These are phyloP conservation scores for Coleophoma eucalyptorum DNA, from an alignment of 2,329 filamentous ascomycete genomes.

Conservation along the genomic window DNA sequence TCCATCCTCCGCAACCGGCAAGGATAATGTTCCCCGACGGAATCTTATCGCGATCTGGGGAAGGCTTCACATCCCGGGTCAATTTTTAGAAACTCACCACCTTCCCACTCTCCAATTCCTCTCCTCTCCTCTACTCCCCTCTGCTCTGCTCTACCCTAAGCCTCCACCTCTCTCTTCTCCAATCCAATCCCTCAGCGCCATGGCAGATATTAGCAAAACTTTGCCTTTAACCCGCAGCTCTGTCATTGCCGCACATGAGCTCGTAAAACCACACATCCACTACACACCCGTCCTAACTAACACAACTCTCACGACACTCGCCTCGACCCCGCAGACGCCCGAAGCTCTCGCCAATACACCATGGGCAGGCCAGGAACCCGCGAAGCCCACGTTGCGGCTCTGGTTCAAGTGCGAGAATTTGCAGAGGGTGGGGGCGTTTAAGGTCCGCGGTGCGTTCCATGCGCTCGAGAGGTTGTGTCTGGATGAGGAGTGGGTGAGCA, in stretches of 20 bases:
- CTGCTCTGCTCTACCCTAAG: no score
- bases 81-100: no score
- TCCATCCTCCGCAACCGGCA: constrained; percentile 14
- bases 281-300: constrained; percentile 80
- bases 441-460: constrained; percentile 86
- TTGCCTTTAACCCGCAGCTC: constrained; percentile 69
- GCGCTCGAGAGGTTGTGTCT: constrained; percentile 67
- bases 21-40: background rate
- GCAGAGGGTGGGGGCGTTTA: constrained; percentile 89
- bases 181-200: constrained; percentile 17
- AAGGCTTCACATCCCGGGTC: no score
- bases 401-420: constrained; percentile 97
- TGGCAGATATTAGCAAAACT: constrained; percentile 50
- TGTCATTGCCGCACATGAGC: constrained; percentile 65
- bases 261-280: constrained; percentile 76
- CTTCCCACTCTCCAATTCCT: no score
- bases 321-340: constrained; percentile 63
- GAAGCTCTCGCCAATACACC: constrained; percentile 51
- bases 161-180: no score
- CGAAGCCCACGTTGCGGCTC: constrained; percentile 64
- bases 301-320: constrained; percentile 68
- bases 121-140: no score
- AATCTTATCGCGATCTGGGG: background rate
- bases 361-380: constrained; percentile 53
- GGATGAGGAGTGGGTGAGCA: constrained; percentile 57